Evolutionary conservation across 306 rosid genomes (phyloP).

Genomic region (Rosa rugosa): DNA sequence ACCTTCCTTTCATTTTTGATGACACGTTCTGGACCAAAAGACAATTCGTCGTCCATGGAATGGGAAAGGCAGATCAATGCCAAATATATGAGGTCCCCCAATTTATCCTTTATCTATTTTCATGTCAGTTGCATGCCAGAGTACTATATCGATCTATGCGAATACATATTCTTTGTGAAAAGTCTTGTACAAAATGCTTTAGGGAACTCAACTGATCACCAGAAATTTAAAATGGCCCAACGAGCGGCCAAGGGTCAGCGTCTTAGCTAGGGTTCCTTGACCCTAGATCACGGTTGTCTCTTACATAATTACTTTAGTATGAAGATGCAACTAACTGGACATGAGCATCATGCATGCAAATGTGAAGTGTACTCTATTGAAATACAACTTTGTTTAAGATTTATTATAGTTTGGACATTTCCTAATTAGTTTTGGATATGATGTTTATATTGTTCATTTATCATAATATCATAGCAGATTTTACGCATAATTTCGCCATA

Average conservation of each 20-base stretch:
- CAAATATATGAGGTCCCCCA: not conserved
- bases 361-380: not conserved
- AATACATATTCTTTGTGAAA: not conserved
- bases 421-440: no score
- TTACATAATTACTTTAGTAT: not conserved
- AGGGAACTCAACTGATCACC: not conserved
- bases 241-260: not conserved
- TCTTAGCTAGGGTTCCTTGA: not conserved
- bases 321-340: not conserved
- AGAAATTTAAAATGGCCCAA: not conserved
- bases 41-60: not conserved
- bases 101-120: not conserved
- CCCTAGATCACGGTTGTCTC: not conserved
- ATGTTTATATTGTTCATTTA: no score
- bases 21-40: not conserved
- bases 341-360: not conserved
- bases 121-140: not conserved
- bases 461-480: no score
- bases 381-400: no score
- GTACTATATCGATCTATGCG: not conserved
- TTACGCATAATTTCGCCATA: no score
- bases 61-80: not conserved
- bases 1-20: not conserved
- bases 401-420: no score
- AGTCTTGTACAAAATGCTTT: not conserved